Evolutionary conservation across 73 alveolate genomes (phyloP).

Genomic region (Tetrahymena thermophila): DNA sequence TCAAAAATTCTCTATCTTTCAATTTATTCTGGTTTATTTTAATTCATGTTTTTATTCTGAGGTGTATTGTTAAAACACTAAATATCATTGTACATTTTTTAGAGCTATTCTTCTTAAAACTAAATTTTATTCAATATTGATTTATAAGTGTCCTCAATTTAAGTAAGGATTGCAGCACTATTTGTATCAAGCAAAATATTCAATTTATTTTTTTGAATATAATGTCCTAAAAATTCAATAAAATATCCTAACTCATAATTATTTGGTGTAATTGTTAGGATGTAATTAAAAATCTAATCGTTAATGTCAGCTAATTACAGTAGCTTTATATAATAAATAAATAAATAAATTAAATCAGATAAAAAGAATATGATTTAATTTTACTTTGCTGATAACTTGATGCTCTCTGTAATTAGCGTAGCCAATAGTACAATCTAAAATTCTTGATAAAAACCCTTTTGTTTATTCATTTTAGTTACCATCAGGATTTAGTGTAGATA

Average conservation of each 20-base stretch:
- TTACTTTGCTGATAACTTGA: background rate
- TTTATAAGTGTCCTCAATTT: background rate
- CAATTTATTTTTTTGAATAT: background rate
- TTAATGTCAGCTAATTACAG: background rate
- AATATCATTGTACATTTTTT: background rate
- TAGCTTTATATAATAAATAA: background rate
- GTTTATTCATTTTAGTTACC: background rate
- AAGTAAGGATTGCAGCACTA: background rate
- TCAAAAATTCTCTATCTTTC: background rate
- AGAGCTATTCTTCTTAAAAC: background rate
- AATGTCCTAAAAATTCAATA: background rate
- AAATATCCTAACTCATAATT: background rate
- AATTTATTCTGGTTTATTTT: background rate
- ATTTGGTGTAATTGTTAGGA: background rate
- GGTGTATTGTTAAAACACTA: background rate
- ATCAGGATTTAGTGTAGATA: background rate
- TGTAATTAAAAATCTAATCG: background rate
- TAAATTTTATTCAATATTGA: background rate
- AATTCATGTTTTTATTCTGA: background rate
- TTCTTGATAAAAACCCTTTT: background rate
- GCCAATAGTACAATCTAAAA: background rate
- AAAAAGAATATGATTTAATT: background rate
- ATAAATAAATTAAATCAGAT: background rate
- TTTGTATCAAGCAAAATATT: background rate
- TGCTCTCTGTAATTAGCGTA: background rate